Conservation (phyloP, 495 filamentous ascomycete genomes). For the Trichoderma orchidacearum region DNA sequence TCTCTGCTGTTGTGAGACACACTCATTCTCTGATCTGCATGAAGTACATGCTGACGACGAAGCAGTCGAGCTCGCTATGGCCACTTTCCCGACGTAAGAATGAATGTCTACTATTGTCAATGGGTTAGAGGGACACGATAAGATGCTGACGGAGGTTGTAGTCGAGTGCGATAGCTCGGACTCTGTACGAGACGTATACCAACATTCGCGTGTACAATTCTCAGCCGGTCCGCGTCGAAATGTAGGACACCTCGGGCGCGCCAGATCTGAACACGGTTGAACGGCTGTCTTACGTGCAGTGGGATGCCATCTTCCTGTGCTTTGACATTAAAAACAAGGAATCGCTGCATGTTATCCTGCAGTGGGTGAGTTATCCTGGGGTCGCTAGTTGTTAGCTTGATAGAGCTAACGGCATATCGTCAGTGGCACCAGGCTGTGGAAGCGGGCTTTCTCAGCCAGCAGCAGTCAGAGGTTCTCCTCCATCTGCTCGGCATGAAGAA, state of each 20-base stretch:
- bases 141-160: neutral
- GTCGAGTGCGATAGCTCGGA: constrained; percentile 1
- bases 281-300: constrained; percentile 13
- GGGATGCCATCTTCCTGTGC: constrained; percentile 18
- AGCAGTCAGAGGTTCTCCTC: neutral
- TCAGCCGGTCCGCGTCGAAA: constrained; percentile 9
- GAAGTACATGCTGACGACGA: neutral
- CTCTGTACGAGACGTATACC: neutral
- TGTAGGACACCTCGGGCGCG: constrained; percentile 18
- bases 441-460: neutral
- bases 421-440: neutral
- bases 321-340: constrained; percentile 9
- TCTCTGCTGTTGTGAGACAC: neutral
- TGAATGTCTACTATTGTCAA: neutral
- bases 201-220: neutral
- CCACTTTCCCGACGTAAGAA: neutral
- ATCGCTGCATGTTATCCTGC: neutral
- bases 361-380: neutral
- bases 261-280: constrained; percentile 9
- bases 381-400: neutral
- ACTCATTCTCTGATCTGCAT: neutral
- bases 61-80: neutral
- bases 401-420: no score
- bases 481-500: neutral
- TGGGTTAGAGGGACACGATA: neutral